phyloP scores from a whole-genome alignment of 169 alveolate species.

The Babesia sp. region DNA sequence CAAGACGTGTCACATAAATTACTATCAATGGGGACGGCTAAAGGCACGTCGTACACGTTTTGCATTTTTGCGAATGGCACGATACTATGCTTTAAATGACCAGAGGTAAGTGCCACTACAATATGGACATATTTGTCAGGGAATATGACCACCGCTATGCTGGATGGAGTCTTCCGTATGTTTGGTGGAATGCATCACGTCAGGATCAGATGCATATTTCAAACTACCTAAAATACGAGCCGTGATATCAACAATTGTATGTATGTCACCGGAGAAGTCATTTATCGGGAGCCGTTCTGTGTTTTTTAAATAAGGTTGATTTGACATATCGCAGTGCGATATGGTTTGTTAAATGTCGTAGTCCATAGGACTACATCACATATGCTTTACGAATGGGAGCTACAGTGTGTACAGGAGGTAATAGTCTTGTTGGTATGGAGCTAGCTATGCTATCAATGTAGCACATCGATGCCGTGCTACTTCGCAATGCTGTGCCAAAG shows the following conservation, averaged over 20 bases:
- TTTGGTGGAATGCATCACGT: constrained; percentile 71
- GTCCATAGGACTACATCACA: no score
- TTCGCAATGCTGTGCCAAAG: no score
- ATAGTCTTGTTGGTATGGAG: no score
- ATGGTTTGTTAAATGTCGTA: no score
- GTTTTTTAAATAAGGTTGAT: no score
- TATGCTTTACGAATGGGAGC: no score
- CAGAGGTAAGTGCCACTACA: constrained; percentile 45
- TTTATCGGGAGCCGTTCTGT: no score
- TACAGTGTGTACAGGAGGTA: no score
- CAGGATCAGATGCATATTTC: constrained; percentile 58
- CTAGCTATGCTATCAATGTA: no score
- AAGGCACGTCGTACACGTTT: constrained; percentile 70
- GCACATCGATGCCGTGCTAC: no score
- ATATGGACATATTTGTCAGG: constrained; percentile 5
- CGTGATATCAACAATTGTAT: not conserved
- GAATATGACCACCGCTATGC: constrained; percentile 68
- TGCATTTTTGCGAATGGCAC: constrained; percentile 75
- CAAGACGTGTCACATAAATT: constrained; percentile 66
- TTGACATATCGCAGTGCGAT: no score
- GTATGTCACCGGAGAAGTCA: not conserved
- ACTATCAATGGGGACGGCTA: constrained; percentile 79
- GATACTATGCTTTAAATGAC: constrained; percentile 75
- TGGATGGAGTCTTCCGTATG: constrained; percentile 79
- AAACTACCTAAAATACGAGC: constrained; percentile 36